These are phyloP conservation scores for Euphorbia schlechtendalii DNA, from an alignment of 441 rosid species.

Conservation along the genomic window DNA sequence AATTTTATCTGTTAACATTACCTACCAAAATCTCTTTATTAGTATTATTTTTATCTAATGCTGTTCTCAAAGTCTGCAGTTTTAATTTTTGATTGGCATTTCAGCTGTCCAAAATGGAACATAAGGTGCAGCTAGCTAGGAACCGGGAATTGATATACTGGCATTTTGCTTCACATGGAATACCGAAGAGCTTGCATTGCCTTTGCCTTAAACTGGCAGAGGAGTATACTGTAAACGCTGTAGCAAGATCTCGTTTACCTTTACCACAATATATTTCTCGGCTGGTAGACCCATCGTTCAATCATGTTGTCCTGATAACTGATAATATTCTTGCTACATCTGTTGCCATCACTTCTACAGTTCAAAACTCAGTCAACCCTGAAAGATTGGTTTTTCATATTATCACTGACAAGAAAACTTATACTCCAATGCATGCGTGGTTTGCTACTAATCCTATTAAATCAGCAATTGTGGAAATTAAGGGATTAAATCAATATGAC, in stretches of 20 bases:
- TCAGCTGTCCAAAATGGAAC: constrained; percentile 76
- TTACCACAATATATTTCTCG: constrained; percentile 64
- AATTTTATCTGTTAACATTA: background rate
- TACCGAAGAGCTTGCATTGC: constrained; percentile 82
- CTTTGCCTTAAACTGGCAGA: constrained; percentile 82
- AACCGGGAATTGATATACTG: constrained; percentile 70
- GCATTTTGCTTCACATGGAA: constrained; percentile 88
- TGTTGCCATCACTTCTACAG: constrained; percentile 70
- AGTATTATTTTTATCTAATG: background rate
- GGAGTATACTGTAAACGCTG: constrained; percentile 78
- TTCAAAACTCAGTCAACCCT: constrained; percentile 50
- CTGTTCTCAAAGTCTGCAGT: constrained; percentile 5
- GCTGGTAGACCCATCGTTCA: constrained; percentile 58
- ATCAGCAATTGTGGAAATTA: constrained; percentile 72
- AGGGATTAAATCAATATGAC: constrained; percentile 87
- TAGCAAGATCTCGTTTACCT: constrained; percentile 78
- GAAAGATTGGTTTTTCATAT: constrained; percentile 75
- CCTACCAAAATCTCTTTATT: background rate
- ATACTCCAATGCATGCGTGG: constrained; percentile 94
- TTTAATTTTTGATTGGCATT: constrained; percentile 14
- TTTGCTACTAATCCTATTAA: constrained; percentile 66
- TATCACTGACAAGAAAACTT: constrained; percentile 87
- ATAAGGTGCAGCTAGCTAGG: constrained; percentile 56
- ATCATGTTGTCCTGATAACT: constrained; percentile 73
- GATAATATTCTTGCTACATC: constrained; percentile 90